Evolutionary conservation across 225 moss, liverwort and hornwort species (phyloP).

Genomic region (Physcomitrellopsis africana): DNA sequence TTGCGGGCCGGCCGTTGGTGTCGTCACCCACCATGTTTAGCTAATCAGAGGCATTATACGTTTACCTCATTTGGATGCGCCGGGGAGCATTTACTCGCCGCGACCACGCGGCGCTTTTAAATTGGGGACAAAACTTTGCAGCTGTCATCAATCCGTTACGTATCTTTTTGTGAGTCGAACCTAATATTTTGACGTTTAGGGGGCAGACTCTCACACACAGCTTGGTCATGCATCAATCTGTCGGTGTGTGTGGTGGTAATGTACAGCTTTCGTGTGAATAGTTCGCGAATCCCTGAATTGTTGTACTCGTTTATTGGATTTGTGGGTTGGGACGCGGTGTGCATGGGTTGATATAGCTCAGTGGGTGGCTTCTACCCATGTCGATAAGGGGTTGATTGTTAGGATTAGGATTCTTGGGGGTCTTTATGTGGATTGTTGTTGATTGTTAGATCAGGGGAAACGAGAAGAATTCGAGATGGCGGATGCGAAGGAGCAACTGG

Average conservation of each 20-base stretch:
- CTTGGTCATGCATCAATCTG: conserved; percentile 6
- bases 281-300: neutral
- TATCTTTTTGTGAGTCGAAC: neutral
- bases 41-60: neutral
- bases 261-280: neutral
- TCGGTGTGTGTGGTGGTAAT: conserved; percentile 16
- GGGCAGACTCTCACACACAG: conserved; percentile 19
- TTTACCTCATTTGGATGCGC: neutral
- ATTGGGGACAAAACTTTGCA: neutral
- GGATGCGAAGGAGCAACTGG: conserved; percentile 33
- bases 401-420: neutral
- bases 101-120: neutral
- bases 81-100: neutral
- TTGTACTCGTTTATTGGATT: conserved; percentile 12
- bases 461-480: conserved; percentile 30
- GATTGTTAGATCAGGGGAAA: conserved; percentile 2
- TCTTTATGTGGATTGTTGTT: neutral
- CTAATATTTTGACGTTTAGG: neutral
- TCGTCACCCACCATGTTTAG: neutral
- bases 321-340: conserved; percentile 25
- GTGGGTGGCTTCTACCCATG: neutral
- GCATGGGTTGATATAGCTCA: neutral
- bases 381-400: neutral
- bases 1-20: conserved; percentile 8
- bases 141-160: conserved; percentile 3